Evolutionary conservation across 2,329 filamentous ascomycete species (phyloP).

Genomic region (Trichophyton benhamiae): DNA sequence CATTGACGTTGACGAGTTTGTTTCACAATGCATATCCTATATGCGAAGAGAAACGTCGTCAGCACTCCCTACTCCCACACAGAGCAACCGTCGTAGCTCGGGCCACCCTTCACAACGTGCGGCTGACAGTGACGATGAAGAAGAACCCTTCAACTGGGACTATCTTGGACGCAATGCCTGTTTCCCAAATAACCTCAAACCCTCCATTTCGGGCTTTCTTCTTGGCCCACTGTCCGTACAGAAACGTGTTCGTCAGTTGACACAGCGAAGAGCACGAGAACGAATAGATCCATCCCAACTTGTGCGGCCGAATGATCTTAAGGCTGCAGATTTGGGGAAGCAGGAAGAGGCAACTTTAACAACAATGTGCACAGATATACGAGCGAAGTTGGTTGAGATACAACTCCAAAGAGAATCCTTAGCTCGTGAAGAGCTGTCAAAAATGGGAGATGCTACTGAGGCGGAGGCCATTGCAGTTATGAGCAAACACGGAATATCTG

Average conservation of each 20-base stretch:
- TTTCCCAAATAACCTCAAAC: conserved; percentile 58
- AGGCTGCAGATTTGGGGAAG: conserved; percentile 59
- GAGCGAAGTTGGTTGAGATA: conserved; percentile 43
- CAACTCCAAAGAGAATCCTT: conserved; percentile 36
- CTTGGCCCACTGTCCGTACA: conserved; percentile 81
- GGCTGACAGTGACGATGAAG: conserved; percentile 52
- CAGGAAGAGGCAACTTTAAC: conserved; percentile 71
- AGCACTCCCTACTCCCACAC: conserved; percentile 19
- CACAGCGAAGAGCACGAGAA: conserved; percentile 59
- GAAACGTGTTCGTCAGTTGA: conserved; percentile 61
- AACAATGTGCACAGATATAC: conserved; percentile 63
- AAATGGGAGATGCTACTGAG: conserved; percentile 18
- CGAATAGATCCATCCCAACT: conserved; percentile 57
- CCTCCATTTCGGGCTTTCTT: conserved; percentile 69
- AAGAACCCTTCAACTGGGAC: conserved; percentile 69
- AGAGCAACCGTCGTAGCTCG: conserved; percentile 12
- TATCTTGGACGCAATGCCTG: conserved; percentile 68
- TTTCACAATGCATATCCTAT: conserved; percentile 77
- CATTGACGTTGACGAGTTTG: conserved; percentile 80
- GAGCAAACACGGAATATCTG: conserved; percentile 51
- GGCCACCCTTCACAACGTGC: conserved; percentile 22
- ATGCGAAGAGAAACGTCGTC: conserved; percentile 60
- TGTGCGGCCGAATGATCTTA: conserved; percentile 61
- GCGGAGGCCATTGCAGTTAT: conserved; percentile 13
- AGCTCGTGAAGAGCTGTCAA: conserved; percentile 33